A percentile compares a stretch with the other conserved stretches of the same genome.
phyloP scores from a whole-genome alignment of 345 rosid species.

The Populus pruinosa region DNA sequence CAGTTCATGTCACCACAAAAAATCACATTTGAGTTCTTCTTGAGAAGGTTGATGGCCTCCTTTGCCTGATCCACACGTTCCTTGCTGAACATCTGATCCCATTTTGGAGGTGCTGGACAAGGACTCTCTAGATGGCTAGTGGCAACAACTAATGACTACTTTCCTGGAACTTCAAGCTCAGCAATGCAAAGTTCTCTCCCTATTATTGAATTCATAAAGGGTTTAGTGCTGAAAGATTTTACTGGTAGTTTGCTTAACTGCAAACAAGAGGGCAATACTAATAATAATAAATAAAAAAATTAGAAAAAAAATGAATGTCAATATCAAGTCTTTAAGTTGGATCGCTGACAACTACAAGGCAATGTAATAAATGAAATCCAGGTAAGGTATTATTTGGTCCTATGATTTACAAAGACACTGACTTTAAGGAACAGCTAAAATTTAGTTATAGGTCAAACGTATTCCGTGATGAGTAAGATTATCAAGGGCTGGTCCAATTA shows the following conservation, averaged over 20 bases:
- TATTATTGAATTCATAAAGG: constrained; percentile 72
- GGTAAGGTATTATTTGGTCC: no score
- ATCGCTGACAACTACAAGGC: no score
- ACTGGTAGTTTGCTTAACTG: constrained; percentile 81
- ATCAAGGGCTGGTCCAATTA: no score
- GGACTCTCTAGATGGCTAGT: constrained; percentile 99
- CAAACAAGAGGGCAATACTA: constrained; percentile 15
- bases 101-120: constrained; percentile 84
- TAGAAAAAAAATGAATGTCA: background rate
- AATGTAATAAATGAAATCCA: no score
- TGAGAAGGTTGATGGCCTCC: constrained; percentile 50
- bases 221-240: constrained; percentile 55
- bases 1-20: constrained; percentile 97
- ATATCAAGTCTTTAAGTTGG: no score
- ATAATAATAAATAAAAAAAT: constrained; percentile 29
- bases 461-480: no score
- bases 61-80: constrained; percentile 83
- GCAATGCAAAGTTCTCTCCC: constrained; percentile 78
- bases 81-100: constrained; percentile 95
- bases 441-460: no score
- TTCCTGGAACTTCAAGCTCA: constrained; percentile 58
- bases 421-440: no score
- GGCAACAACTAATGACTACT: constrained; percentile 59
- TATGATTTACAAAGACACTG: no score
- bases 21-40: constrained; percentile 56